These are phyloP conservation scores for Osmozyma mogii DNA, from an alignment of 805 yeast species.

Conservation along the genomic window DNA sequence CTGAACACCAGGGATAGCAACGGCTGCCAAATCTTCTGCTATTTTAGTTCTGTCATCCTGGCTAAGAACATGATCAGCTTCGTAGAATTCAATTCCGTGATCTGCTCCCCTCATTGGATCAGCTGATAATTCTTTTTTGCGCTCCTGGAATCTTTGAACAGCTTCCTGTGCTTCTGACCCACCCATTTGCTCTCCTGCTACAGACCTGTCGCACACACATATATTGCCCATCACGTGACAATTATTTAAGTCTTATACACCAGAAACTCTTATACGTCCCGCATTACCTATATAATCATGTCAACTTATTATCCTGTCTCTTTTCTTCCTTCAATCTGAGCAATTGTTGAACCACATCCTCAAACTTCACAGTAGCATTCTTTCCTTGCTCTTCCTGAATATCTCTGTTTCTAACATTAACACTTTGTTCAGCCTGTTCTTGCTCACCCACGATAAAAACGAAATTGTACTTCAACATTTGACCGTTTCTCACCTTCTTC, in stretches of 20 bases:
- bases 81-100: constrained; percentile 34
- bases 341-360: constrained; percentile 64
- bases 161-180: too few relatives aligned
- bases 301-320: constrained; percentile 57
- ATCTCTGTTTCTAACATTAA: constrained; percentile 95
- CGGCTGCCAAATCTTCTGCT: constrained; percentile 27
- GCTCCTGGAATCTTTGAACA: not conserved
- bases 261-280: not conserved
- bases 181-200: too few relatives aligned
- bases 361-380: constrained; percentile 73
- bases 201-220: too few relatives aligned
- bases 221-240: too few relatives aligned
- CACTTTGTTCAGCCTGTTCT: constrained; percentile 71
- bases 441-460: constrained; percentile 96
- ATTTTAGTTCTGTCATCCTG: constrained; percentile 35
- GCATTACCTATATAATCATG: constrained; percentile 1
- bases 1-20: constrained; percentile 25
- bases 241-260: not conserved
- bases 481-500: constrained; percentile 97
- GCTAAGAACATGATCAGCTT: constrained; percentile 37
- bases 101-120: constrained; percentile 5
- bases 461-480: constrained; percentile 88
- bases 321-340: constrained; percentile 58
- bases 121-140: not conserved
- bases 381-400: constrained; percentile 88